Evolutionary conservation across 306 rosid genomes (phyloP), one percentile per base, ranked within the genome.

Genomic region (Prunus mongolica): DNA sequence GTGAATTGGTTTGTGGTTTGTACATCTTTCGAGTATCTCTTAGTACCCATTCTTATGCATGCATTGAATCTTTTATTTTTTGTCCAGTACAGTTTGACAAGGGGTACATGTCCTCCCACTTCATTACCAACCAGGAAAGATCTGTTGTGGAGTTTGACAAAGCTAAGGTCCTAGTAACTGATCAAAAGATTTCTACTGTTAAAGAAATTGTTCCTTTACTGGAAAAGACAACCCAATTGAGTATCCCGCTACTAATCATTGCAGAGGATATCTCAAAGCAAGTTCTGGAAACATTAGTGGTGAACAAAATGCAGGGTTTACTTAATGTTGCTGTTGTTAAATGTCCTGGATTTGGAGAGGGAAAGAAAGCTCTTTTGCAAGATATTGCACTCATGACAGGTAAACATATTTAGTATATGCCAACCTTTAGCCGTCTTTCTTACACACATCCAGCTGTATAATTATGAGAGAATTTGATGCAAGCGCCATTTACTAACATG

Each of bases 331-430:
- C 97, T 28, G 97, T 87, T 30, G 91, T 95, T 69, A 89, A 87
- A 80, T 95, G 98, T 78, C 97, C 98, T 56, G 97, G 97, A 77
- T 76, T 89, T 71, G 88, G 87, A 71, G 97, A 87, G 72, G 83
- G 88, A 64, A 92, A 95, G 88, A 95, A 95, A 77, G 93, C 92
- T 64, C 78, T 92, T 67, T 83, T 95, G 84, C 98, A 95, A 79
- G 97, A 95, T 83, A 90, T 95, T 85, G 97, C 98, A 45, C 90
- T 95, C 24, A 90, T 95, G 92, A 92, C 98, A 56, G 98, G 98
- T 89, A 81, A 83, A 86, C 65, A 79, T 71, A 41, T 46, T 79
- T 76, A 38, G 56, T 14, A 34, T 51, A 63, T 72, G 52, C 46
- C 25, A 47, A 82, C 9, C 30, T 46, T 65, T 28, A 28, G 65